Percentiles rank a stretch among this genome's conserved stretches.
phyloP scores from a whole-genome alignment of 768 basidiomycete species.

The Tulasnella sp. region DNA sequence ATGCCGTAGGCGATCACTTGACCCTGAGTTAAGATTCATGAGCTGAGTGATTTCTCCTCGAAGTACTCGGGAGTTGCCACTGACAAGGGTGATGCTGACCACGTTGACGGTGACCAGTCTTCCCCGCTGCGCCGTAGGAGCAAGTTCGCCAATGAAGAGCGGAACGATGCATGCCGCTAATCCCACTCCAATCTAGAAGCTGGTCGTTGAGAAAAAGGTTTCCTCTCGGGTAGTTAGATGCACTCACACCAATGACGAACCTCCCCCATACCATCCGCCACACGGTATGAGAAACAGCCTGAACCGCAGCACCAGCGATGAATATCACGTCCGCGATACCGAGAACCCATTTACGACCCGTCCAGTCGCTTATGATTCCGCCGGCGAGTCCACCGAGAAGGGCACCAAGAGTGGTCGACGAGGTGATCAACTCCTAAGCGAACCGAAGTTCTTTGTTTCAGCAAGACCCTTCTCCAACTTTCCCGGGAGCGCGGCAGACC shows the following conservation, averaged over 20 bases:
- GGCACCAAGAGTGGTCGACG: conserved; percentile 72
- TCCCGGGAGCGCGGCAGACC: conserved; percentile 39
- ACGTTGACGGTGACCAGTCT: conserved; percentile 80
- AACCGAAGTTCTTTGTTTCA: conserved; percentile 4
- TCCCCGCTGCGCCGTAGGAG: conserved; percentile 64
- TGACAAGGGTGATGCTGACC: conserved; percentile 61
- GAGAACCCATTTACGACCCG: conserved; percentile 62
- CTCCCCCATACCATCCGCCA: conserved; percentile 72
- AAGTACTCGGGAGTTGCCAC: not conserved
- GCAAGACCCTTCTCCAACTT: not conserved
- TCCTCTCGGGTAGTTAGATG: not conserved
- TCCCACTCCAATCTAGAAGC: conserved; percentile 50
- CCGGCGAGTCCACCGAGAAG: conserved; percentile 69
- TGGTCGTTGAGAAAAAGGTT: not conserved
- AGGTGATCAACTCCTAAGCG: conserved; percentile 71
- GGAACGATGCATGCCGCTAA: conserved; percentile 75
- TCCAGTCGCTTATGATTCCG: conserved; percentile 66
- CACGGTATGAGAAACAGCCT: conserved; percentile 63
- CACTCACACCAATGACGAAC: conserved; percentile 58
- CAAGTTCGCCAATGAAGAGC: conserved; percentile 79
- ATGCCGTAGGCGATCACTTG: conserved; percentile 77
- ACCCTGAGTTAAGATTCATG: conserved; percentile 18
- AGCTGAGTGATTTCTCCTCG: too few species aligned
- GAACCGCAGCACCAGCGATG: conserved; percentile 67
- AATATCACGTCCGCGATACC: conserved; percentile 68